Evolutionary conservation across 805 yeast species (phyloP), one percentile per base, ranked within the genome.

Genomic region (Ogataea salicorniae): DNA sequence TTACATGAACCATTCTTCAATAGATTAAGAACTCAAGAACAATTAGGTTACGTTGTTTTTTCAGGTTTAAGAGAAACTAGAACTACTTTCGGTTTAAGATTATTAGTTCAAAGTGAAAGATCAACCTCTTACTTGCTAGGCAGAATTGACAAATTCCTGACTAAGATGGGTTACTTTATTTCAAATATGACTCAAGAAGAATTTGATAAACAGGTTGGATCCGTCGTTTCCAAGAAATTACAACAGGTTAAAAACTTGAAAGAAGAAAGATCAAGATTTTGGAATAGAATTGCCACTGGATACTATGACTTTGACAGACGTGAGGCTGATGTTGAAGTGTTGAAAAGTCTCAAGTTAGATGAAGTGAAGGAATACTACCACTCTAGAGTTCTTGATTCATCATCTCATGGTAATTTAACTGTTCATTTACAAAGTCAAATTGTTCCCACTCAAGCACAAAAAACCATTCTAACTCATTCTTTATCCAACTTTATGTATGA

Each of bases 1-100:
- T 71, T 85, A 43, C 80, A 78, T 55, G 97, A 92, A 62, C 97
- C 97, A 5, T 86, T 92, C 48, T 94, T 92, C 67, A 84, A 88
- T 60, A 86, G 86, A 52, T 74, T 92, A 48, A 79, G 99, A 66
- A 92, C 99, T 6, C 84, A 88, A 58, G 98, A 92, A 68, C 98
- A 94, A 66, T 74, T 92, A 33, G 99, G 99, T 2, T 92, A 92
- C 60, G 90, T 92, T 52, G 99, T 92, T 0, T 89, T 88, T 61
- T 81, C 94, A 39, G 87, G 95, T 0, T 69, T 77, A 23, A 72
- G 84, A 51, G 74, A 75, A 50, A 78, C 87, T 3, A 77, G 95
- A 60, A 83, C 94, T 20, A 77, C 84, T 6, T 74, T 79, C 61
- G 91, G 92, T 14, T 76, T 81, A 55, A 75, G 94, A 58, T 67